Base-by-base conservation (phyloP, 1,284 basidiomycete species). In the Ganoderma multipileum region DNA sequence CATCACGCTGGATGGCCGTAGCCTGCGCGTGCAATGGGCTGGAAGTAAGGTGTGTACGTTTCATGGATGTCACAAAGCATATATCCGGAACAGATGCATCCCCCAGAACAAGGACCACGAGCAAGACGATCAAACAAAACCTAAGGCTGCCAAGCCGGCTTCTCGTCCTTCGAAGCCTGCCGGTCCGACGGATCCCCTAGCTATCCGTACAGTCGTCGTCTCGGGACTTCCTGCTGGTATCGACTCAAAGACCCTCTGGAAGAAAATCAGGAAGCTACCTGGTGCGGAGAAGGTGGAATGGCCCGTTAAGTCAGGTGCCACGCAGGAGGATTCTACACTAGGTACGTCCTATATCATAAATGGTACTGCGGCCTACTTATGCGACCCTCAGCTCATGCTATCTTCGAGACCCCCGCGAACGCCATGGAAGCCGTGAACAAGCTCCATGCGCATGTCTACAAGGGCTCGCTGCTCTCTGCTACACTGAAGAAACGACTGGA, bases 361-460 rank as follows among this genome's bases (percentile, higher is more conserved):
- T 42, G 8, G 8, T 33, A n/a, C n/a, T n/a, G n/a, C 60, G 30
- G 28, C 54, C 42, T 36, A 50, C 55, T 14, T 18, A 47, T 50
- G n/a, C 50, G 6, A 23, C 30, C 80, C 62, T 28, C 68, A 89
- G 96, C 96, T 3, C 86, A 95, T 74, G 89, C 94, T 54, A 76
- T 96, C 38, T 98, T 97, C 80, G 82, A 86, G 1, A 90, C 88
- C 0, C 91, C 96, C 11, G 84, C 85, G 5, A 83, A 89, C 65
- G 95, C 96, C 0, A 85, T 88, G 62, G 89, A 91, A 26, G 93
- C 93, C 1, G 87, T 95, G 38, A 83, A 82, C 68, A 96, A 95
- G 81, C 88, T 99, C 0, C 95, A 99, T 78, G 95, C 95, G 0
- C 96, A 98, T 78, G 91, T 96, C 52, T 98, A 93, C 87, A 98